phyloP scores from a whole-genome alignment of 495 filamentous ascomycete species.

The Cetradonia linearis region DNA sequence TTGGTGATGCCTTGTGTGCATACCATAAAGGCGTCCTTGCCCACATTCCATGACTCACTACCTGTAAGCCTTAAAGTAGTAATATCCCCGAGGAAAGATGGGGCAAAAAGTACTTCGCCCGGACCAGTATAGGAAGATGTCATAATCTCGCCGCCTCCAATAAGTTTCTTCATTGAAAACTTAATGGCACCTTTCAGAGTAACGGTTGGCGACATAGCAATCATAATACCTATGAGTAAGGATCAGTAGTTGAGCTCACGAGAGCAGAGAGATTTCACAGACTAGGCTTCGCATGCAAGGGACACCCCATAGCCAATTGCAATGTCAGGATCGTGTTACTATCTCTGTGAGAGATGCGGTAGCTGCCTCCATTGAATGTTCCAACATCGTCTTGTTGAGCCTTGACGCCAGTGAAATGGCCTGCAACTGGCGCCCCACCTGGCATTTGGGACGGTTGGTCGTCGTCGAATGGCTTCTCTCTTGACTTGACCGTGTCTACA shows the following conservation, averaged over 20 bases:
- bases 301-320: conserved; percentile 82
- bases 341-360: conserved; percentile 86
- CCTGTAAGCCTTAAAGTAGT: conserved; percentile 64
- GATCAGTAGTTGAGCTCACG: neutral
- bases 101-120: conserved; percentile 78
- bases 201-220: conserved; percentile 85
- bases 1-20: conserved; percentile 67
- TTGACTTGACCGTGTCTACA: conserved; percentile 23
- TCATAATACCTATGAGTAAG: conserved; percentile 58
- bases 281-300: conserved; percentile 72
- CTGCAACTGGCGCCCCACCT: conserved; percentile 39
- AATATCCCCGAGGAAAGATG: conserved; percentile 73
- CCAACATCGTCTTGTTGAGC: conserved; percentile 67
- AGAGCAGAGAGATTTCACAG: conserved; percentile 21
- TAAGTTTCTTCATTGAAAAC: conserved; percentile 75
- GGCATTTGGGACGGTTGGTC: conserved; percentile 26
- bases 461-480: conserved; percentile 23
- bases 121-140: conserved; percentile 81
- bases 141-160: conserved; percentile 71
- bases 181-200: conserved; percentile 70
- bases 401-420: conserved; percentile 49
- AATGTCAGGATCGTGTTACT: conserved; percentile 81
- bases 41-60: conserved; percentile 66
- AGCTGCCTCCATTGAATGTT: conserved; percentile 92
- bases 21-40: conserved; percentile 69